Percentiles rank a stretch among this genome's conserved stretches.
Conservation (phyloP, 169 alveolate genomes). For the Pseudocohnilembus persalinus region DNA sequence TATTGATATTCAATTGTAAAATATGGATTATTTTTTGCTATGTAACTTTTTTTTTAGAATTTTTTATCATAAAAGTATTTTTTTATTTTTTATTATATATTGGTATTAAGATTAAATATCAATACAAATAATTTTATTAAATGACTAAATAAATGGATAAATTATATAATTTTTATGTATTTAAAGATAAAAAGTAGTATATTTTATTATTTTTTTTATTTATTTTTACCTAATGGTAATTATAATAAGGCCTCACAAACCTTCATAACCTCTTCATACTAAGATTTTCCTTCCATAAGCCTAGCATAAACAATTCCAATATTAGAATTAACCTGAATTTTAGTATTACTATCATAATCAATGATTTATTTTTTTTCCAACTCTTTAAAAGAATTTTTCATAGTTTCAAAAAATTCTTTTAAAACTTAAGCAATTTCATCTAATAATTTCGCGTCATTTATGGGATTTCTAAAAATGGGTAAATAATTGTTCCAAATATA, state of each 20-base stretch:
- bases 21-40: too few species aligned
- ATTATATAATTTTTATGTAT: too few species aligned
- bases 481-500: slow-evolving; percentile 80
- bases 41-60: too few species aligned
- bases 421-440: slow-evolving; percentile 68
- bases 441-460: slow-evolving; percentile 64
- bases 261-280: slow-evolving; percentile 79
- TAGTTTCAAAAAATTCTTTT: slow-evolving; percentile 76
- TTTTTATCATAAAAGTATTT: too few species aligned
- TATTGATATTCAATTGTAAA: too few species aligned
- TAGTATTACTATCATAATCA: slow-evolving; percentile 80
- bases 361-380: slow-evolving; percentile 70
- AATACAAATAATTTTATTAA: too few species aligned
- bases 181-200: too few species aligned
- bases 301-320: slow-evolving; percentile 70
- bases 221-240: slow-evolving; percentile 69
- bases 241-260: slow-evolving; percentile 76
- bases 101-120: too few species aligned
- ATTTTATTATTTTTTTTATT: slow-evolving; percentile 21
- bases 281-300: slow-evolving; percentile 58
- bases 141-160: too few species aligned
- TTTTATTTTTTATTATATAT: too few species aligned
- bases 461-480: slow-evolving; percentile 65
- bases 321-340: slow-evolving; percentile 73
- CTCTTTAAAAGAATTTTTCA: slow-evolving; percentile 77